Evolutionary conservation across 192 early-diverging fungal genomes (phyloP), one percentile per base, ranked within the genome.

Genomic region (Linnemannia zychae): DNA sequence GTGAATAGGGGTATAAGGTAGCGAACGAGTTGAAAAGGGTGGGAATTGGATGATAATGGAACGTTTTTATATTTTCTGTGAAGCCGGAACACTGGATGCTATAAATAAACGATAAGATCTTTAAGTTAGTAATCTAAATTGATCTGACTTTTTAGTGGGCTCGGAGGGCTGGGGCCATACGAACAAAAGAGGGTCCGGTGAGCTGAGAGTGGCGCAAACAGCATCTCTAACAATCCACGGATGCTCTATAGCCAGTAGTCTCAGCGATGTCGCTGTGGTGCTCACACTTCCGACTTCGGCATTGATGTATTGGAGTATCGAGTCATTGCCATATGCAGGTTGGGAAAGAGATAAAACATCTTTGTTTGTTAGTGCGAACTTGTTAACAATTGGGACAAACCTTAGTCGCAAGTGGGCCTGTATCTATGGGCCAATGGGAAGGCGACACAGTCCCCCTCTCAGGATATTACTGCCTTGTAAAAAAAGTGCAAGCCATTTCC

Each of bases 1-100:
- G 36, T 74, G 72, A n/a, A 74, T 63, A 28, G n/a, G 52, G 52
- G 72, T 74, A 74, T 63, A 74, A 36, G 53, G 53, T 74, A 60
- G 53, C 36, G 33, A 60, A 74, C 20, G 53, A 37, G 63, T 7
- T 63, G 53, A 53, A 74, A 40, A 63, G 72, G 53, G 36, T 24
- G 22, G 28, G 72, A 74, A 50, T 37, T 74, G 49, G 50, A 31
- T 57, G 72, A 60, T 11, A 74, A 63, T 74, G 72, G 53, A 74
- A 40, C 53, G 70, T 44, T 74, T 40, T 63, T 74, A 74, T 74
- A 74, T 74, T 52, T 74, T 63, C 18, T 53, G 31, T 28, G 22
- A 60, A 38, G 36, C 48, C 48, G 31, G 50, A 50, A 48, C 28
- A 44, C 70, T 31, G 16, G 40, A 15, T 7, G 70, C n/a, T 40